Evolutionary conservation across 2,329 filamentous ascomycete species (phyloP).

Genomic region (Diaporthe destruens): DNA sequence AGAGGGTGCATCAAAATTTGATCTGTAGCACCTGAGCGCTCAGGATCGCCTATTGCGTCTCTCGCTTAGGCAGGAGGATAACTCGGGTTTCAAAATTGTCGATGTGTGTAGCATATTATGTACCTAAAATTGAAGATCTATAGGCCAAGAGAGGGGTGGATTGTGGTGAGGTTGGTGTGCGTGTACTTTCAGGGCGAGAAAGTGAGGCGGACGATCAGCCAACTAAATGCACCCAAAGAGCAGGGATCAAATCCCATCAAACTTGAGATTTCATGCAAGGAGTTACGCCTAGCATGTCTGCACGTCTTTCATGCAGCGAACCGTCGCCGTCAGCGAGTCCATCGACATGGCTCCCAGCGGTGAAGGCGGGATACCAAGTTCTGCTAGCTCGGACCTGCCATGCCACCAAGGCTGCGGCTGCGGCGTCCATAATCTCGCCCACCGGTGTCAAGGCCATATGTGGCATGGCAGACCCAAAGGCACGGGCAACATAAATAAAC

Average conservation of each 20-base stretch:
- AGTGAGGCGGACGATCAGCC: slow-evolving; percentile 34
- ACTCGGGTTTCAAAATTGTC: slow-evolving; percentile 1
- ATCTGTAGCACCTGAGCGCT: slow-evolving; percentile 23
- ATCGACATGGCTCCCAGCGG: slow-evolving; percentile 22
- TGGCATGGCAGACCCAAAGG: slow-evolving; percentile 22
- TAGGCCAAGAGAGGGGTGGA: slow-evolving; percentile 27
- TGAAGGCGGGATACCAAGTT: slow-evolving; percentile 18
- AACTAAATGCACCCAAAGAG: slow-evolving; percentile 29
- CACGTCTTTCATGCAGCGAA: slow-evolving; percentile 28
- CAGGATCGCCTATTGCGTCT: slow-evolving; percentile 8
- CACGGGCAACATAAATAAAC: slow-evolving; percentile 34
- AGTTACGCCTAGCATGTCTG: slow-evolving; percentile 16
- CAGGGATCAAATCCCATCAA: slow-evolving; percentile 33
- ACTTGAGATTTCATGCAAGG: slow-evolving; percentile 26
- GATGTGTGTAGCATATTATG: slow-evolving; percentile 25
- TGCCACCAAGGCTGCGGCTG: slow-evolving; percentile 31
- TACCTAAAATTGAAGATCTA: slow-evolving; percentile 18
- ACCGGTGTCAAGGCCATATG: background rate
- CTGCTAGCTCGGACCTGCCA: slow-evolving; percentile 30
- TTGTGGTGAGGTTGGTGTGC: slow-evolving; percentile 24
- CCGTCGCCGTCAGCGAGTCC: slow-evolving; percentile 25
- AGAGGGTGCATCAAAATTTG: slow-evolving; percentile 8
- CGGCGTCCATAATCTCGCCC: slow-evolving; percentile 11
- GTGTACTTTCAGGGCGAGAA: slow-evolving; percentile 21
- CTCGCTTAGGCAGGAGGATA: slow-evolving; percentile 15